Evolutionary conservation across 2,329 filamentous ascomycete genomes (phyloP), one percentile per base, ranked within the genome.

Genomic region (Arthroderma uncinatum): DNA sequence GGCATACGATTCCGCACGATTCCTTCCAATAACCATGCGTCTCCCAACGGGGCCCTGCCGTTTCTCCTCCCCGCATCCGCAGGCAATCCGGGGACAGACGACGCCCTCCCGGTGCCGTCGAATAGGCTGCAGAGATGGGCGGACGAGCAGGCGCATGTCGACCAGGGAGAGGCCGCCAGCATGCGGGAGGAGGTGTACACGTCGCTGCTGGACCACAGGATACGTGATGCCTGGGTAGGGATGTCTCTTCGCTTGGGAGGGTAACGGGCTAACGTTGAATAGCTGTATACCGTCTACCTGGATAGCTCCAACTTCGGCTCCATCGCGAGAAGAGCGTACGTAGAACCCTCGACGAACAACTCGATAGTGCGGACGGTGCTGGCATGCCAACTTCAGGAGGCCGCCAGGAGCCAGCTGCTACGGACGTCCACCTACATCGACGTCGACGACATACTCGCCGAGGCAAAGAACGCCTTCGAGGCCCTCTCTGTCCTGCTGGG

Each of bases 21-120:
- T 5, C 74, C 88, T 3, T 94, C 90, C 2, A 95, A 83, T 64
- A 97, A 97, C 71, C 93, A 97, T 75, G 90, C 92, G 54, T 95
- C 91, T 1, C 92, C 92, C 0, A 86, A 85, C 21, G 91, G 92
- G 58, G 79, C 84, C n/a, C 79, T 97, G 12, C 93, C 93, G 0
- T 97, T 95, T 73, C 79, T 98, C 44, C 79, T 92, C 7, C 85
- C 87, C 8, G 68, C 64, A 36, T 2, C 58, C 9, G 33, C 47
- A 19, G 40, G 47, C 6, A 28, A 7, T 16, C 10, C 34, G 12
- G 64, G 75, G 33, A 70, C 73, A 53, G 61, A 70, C 28, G 70
- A 73, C 54, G 21, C 19, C 30, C 67, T 72, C 60, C 78, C 81
- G 1, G 73, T 91, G 2, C 72, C 82, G 0, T 82, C 85, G 2